Base-by-base conservation (phyloP, 106 monocot genomes). In the Vanilla planifolia region DNA sequence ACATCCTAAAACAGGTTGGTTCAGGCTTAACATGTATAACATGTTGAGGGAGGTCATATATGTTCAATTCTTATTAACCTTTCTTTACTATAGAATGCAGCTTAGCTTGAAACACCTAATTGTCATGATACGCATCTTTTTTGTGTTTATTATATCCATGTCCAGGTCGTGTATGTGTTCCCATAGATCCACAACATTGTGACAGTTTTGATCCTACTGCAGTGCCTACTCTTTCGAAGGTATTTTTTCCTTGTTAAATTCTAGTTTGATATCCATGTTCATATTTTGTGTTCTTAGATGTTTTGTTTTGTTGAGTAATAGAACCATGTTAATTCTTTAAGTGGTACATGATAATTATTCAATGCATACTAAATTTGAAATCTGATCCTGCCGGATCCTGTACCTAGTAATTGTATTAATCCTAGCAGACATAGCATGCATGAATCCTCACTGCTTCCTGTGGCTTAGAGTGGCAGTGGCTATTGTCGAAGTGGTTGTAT, bases 151-250 rank as follows among this genome's bases (percentile, higher is more conserved):
- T n/a, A n/a, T n/a, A n/a, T n/a, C n/a, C n/a, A n/a, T n/a, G n/a
- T n/a, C n/a, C 68, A 96, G 96, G 96, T 7, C 76, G 73, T 46
- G 78, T 96, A 33, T 96, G 96, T 77, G 77, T 96, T 68, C 96
- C 96, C 39, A 96, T 96, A 53, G 87, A 96, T 75, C 96, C 96
- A 24, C 16, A 73, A 22, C 68, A 79, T 34, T 96, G 96, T 74
- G 96, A 91, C 29, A 69, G 79, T 51, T 96, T 96, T 79, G 79
- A 90, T 71, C 96, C 90, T 40, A 81, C 76, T 63, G 27, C 66
- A 39, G 87, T 96, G 6, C 96, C 96, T 33, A 91, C 86, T 15
- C 74, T 96, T 70, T 78, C 81, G 25, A 51, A 77, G 73, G 96
- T 96, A 77, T 41, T 10, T 63, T 35, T 43, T 59, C 3, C 44